These are phyloP conservation scores for Postia placenta DNA, from an alignment of 768 basidiomycete species.

Conservation along the genomic window DNA sequence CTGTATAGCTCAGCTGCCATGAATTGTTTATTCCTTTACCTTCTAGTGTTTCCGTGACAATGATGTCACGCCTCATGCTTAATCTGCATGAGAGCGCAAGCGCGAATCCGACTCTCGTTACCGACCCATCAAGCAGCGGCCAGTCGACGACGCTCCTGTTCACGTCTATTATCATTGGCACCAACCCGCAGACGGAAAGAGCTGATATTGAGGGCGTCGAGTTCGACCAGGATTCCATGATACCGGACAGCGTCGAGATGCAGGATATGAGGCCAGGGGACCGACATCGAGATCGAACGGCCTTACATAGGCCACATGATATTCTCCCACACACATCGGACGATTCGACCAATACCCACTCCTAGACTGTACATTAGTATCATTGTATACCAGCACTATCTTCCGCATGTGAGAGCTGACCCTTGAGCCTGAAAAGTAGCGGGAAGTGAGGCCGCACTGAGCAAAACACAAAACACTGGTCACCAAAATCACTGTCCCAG, in stretches of 20 bases:
- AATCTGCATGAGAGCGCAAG: conserved; percentile 41
- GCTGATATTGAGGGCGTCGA: neutral
- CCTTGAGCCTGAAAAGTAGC: too few relatives aligned
- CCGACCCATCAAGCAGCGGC: conserved; percentile 8
- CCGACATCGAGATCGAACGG: too few relatives aligned
- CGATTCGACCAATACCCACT: too few relatives aligned
- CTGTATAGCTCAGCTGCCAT: neutral
- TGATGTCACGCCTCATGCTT: conserved; percentile 52
- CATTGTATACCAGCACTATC: too few relatives aligned
- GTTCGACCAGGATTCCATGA: neutral
- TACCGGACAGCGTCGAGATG: neutral
- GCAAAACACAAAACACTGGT: too few relatives aligned
- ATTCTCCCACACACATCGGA: too few relatives aligned
- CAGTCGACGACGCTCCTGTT: conserved; percentile 16
- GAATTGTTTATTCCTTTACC: neutral
- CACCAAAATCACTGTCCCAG: conserved; percentile 24
- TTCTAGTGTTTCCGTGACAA: conserved; percentile 39
- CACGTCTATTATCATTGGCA: conserved; percentile 13
- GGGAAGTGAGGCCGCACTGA: too few relatives aligned
- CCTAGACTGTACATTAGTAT: too few relatives aligned
- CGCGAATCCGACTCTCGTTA: conserved; percentile 3
- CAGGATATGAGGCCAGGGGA: too few relatives aligned
- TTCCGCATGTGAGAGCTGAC: too few relatives aligned
- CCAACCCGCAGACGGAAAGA: neutral
- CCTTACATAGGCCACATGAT: too few relatives aligned